Conservation (phyloP, 345 rosid genomes). For the Trapa bicornis region DNA sequence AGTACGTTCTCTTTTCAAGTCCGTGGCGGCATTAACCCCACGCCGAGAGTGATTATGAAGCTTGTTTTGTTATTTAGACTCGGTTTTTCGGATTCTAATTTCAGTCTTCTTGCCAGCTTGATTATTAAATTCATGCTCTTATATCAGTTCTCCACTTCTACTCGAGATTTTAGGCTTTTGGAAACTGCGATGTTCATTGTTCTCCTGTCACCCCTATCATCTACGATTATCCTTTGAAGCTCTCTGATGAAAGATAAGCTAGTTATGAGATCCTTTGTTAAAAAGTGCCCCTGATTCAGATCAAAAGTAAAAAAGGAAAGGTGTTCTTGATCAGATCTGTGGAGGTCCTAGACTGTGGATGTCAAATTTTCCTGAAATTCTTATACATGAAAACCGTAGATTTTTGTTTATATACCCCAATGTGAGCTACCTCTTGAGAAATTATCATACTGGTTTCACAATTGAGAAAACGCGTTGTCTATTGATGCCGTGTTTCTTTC, state of each 20-base stretch:
- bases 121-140: conserved; percentile 1
- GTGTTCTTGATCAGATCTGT: too few species aligned
- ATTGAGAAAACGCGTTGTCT: background rate
- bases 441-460: background rate
- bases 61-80: background rate
- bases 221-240: too few species aligned
- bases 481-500: background rate
- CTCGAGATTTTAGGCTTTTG: too few species aligned
- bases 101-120: background rate
- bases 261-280: too few species aligned
- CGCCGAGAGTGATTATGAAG: background rate
- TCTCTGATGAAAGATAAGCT: too few species aligned
- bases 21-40: conserved; percentile 1
- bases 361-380: background rate
- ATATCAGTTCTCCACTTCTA: too few species aligned
- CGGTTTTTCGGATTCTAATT: background rate
- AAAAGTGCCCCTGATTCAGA: too few species aligned
- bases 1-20: background rate
- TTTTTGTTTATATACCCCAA: background rate
- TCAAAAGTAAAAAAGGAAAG: too few species aligned
- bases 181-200: too few species aligned
- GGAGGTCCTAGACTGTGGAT: too few species aligned
- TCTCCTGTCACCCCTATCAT: too few species aligned
- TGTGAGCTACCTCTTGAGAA: background rate
- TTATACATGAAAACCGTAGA: background rate